phyloP scores from a whole-genome alignment of 192 early-diverging fungal genomes.

The Coemansia sp. region DNA sequence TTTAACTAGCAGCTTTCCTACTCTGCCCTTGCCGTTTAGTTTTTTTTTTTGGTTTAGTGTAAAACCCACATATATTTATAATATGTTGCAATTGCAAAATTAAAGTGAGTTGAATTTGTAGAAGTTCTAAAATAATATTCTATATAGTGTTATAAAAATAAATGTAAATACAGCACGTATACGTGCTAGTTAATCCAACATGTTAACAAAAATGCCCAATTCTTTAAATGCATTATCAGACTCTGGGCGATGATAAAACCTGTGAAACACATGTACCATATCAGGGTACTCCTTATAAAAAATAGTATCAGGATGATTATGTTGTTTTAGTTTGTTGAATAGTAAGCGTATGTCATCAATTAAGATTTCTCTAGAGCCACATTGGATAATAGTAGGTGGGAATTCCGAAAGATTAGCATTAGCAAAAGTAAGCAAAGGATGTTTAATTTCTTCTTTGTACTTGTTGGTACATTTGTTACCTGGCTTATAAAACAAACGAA shows the following conservation, averaged over 20 bases:
- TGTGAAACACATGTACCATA: constrained; percentile 48
- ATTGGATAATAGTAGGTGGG: constrained; percentile 34
- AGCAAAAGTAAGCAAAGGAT: constrained; percentile 20
- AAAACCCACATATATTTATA: no score
- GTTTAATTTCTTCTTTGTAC: constrained; percentile 17
- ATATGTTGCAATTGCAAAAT: no score
- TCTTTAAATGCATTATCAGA: constrained; percentile 17
- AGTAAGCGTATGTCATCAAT: constrained; percentile 22
- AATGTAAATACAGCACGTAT: not conserved
- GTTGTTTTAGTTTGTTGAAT: constrained; percentile 4
- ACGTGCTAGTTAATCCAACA: not conserved
- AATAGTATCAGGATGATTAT: constrained; percentile 4
- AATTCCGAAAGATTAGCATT: constrained; percentile 22
- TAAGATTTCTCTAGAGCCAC: constrained; percentile 18
- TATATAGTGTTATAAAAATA: no score
- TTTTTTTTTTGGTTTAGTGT: no score
- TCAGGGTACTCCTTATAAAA: constrained; percentile 29
- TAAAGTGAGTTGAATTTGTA: no score
- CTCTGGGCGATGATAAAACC: constrained; percentile 21
- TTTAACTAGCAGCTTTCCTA: no score
- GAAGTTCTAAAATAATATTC: no score
- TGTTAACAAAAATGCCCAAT: constrained; percentile 9
- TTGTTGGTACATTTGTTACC: constrained; percentile 14
- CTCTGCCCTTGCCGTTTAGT: no score
- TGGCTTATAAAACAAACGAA: constrained; percentile 29